Evolutionary conservation across 495 filamentous ascomycete species (phyloP).

Genomic region (Podospora australis): DNA sequence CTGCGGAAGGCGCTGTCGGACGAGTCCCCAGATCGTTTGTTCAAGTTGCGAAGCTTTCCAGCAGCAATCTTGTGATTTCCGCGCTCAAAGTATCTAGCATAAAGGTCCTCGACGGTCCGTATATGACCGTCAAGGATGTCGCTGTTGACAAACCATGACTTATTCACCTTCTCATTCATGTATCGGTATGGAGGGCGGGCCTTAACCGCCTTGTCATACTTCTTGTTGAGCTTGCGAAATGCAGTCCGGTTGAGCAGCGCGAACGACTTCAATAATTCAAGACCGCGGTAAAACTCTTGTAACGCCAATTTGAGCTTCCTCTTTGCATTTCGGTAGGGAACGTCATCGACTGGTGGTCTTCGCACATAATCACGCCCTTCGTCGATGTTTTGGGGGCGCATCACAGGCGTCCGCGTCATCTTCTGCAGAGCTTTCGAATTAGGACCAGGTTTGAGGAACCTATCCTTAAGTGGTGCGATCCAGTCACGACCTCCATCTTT

Average conservation of each 20-base stretch:
- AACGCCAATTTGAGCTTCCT: conserved; percentile 82
- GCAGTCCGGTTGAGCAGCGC: conserved; percentile 82
- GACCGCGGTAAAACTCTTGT: conserved; percentile 85
- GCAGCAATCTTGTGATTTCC: conserved; percentile 87
- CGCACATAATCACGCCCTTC: conserved; percentile 56
- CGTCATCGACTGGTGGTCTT: conserved; percentile 50
- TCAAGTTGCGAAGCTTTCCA: conserved; percentile 69
- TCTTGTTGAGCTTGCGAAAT: conserved; percentile 97
- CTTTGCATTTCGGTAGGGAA: conserved; percentile 79
- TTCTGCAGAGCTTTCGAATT: conserved; percentile 41
- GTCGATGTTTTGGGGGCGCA: conserved; percentile 31
- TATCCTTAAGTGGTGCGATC: conserved; percentile 39
- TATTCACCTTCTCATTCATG: conserved; percentile 89
- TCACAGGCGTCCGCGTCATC: conserved; percentile 35
- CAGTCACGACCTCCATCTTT: conserved; percentile 23
- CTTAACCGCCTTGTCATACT: conserved; percentile 87
- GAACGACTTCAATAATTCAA: conserved; percentile 89
- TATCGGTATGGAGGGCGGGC: conserved; percentile 70
- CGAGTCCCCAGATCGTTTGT: conserved; percentile 58
- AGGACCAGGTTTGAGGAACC: conserved; percentile 38
- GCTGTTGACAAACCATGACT: conserved; percentile 82
- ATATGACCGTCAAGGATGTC: conserved; percentile 74
- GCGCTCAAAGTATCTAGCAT: conserved; percentile 84
- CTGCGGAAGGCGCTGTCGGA: conserved; percentile 69
- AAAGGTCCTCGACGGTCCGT: conserved; percentile 75